Conservation (phyloP, 108 stramenopile genomes). For the Cyclotella cryptica region DNA sequence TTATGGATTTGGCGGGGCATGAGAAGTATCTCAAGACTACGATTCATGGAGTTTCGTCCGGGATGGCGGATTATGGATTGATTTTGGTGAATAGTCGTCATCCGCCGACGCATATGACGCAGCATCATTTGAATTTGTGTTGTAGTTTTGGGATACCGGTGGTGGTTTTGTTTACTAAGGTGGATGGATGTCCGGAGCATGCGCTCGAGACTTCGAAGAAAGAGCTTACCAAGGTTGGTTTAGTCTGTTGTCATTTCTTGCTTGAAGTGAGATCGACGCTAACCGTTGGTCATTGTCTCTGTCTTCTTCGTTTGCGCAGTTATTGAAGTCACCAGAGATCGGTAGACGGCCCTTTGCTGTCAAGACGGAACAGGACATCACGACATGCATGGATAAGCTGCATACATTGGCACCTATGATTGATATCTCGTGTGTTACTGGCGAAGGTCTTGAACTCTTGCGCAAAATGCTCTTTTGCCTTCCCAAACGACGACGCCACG, state of each 20-base stretch:
- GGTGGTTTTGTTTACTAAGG: conserved; percentile 95
- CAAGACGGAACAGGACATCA: conserved; percentile 86
- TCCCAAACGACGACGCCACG: conserved; percentile 87
- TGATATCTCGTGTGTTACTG: conserved; percentile 96
- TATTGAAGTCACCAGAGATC: conserved; percentile 76
- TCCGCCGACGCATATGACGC: conserved; percentile 98
- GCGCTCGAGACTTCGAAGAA: conserved; percentile 91
- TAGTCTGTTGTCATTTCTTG: not conserved
- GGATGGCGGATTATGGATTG: conserved; percentile 95
- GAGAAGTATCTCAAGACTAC: conserved; percentile 99
- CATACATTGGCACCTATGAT: conserved; percentile 95
- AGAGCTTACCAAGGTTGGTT: conserved; percentile 65
- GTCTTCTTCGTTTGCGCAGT: not conserved
- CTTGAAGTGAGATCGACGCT: not conserved
- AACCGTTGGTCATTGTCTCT: not conserved
- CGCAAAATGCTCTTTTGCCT: conserved; percentile 89
- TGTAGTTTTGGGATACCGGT: conserved; percentile 95
- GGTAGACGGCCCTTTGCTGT: conserved; percentile 80
- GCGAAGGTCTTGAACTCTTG: conserved; percentile 93
- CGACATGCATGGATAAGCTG: conserved; percentile 89
- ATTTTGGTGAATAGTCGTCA: conserved; percentile 97
- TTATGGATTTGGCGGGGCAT: conserved; percentile 99
- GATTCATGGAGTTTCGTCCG: conserved; percentile 95
- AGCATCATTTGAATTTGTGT: conserved; percentile 97
- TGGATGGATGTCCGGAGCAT: conserved; percentile 96